Percentiles rank a stretch among this genome's conserved stretches.
Evolutionary conservation across 441 rosid species (phyloP).

Genomic region (Cnidoscolus chayamansa): DNA sequence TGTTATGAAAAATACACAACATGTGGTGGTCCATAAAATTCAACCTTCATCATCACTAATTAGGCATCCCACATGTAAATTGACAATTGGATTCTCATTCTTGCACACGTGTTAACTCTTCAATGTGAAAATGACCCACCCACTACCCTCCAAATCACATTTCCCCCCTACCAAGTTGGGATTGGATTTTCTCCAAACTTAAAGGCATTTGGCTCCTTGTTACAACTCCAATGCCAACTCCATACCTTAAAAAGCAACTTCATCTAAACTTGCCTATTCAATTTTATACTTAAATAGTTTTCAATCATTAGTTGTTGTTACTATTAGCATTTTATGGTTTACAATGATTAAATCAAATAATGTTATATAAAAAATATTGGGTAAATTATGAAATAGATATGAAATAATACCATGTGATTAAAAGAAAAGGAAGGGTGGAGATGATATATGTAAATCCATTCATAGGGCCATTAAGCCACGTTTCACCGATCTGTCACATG

Average conservation of each 20-base stretch:
- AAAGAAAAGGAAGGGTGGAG: no score
- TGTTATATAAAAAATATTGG: no score
- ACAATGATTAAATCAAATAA: no score
- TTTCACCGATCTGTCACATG: no score
- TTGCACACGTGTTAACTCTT: conserved; percentile 16
- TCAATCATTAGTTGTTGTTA: no score
- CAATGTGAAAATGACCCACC: conserved; percentile 12
- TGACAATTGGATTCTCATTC: conserved; percentile 17
- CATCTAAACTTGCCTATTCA: no score
- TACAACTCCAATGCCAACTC: not conserved
- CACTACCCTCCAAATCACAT: not conserved
- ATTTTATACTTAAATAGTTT: no score
- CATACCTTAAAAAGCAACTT: not conserved
- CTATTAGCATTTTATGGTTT: no score
- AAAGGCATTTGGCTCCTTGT: conserved; percentile 1
- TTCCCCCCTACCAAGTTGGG: not conserved
- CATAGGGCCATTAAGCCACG: no score
- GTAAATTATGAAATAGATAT: no score
- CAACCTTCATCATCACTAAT: conserved; percentile 4
- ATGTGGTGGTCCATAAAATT: conserved; percentile 23
- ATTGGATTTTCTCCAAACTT: conserved; percentile 4
- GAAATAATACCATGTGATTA: no score
- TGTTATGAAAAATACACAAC: not conserved
- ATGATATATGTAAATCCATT: no score
- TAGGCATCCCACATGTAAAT: conserved; percentile 1